These are phyloP conservation scores for Colletotrichum tamarilloi DNA, from an alignment of 2,329 filamentous ascomycete species.

Conservation along the genomic window DNA sequence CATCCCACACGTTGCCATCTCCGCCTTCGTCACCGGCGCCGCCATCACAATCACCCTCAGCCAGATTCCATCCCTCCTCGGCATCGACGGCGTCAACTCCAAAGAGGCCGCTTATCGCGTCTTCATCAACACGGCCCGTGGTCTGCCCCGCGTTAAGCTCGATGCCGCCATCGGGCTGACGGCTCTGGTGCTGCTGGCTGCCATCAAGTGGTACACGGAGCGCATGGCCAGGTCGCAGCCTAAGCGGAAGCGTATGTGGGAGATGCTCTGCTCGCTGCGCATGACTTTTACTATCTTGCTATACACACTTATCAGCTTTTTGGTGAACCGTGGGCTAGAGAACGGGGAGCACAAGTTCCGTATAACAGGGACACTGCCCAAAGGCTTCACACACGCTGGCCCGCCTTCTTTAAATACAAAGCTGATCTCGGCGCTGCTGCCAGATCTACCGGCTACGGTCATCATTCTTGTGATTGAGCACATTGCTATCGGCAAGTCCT, in stretches of 20 bases:
- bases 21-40: constrained; percentile 66
- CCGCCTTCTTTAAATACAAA: constrained; percentile 66
- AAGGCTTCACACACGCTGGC: constrained; percentile 72
- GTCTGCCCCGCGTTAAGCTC: constrained; percentile 61
- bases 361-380: constrained; percentile 63
- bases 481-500: constrained; percentile 86
- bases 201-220: constrained; percentile 65
- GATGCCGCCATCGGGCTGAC: constrained; percentile 82
- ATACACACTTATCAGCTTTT: constrained; percentile 79
- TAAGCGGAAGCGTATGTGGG: constrained; percentile 71
- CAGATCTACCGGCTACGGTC: constrained; percentile 75
- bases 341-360: constrained; percentile 64
- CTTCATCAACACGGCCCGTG: constrained; percentile 62
- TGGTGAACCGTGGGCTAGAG: constrained; percentile 68
- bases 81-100: constrained; percentile 62
- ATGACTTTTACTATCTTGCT: constrained; percentile 81
- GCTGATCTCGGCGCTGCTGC: constrained; percentile 67
- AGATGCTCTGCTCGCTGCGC: constrained; percentile 79
- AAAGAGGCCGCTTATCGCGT: constrained; percentile 59
- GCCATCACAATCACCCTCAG: constrained; percentile 61
- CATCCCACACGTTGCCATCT: constrained; percentile 63
- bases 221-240: constrained; percentile 71
- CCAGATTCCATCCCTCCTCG: constrained; percentile 62
- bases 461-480: constrained; percentile 86
- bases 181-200: constrained; percentile 74